phyloP scores from a whole-genome alignment of 768 basidiomycete species.

The Amanita brunnescens region DNA sequence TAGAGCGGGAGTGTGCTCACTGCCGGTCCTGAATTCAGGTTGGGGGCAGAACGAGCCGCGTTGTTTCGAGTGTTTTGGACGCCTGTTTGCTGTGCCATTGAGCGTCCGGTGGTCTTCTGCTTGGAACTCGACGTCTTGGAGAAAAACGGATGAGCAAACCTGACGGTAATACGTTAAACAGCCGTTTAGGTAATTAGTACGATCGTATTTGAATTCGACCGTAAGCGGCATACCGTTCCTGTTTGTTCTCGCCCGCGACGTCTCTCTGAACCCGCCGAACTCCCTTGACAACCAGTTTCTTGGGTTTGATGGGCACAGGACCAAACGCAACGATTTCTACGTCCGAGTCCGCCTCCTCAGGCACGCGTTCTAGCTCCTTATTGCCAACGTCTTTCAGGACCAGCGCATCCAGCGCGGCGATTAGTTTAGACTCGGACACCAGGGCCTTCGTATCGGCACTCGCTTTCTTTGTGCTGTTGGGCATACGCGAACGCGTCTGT shows the following conservation, averaged over 20 bases:
- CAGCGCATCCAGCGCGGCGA: background rate
- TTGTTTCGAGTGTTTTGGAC: no score
- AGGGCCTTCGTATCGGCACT: background rate
- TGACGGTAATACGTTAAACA: background rate
- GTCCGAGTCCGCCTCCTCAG: background rate
- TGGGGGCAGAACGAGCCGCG: no score
- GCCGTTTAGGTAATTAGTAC: background rate
- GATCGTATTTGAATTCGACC: no score
- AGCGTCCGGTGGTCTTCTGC: no score
- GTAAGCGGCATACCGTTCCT: no score
- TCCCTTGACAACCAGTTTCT: background rate
- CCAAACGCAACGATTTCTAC: constrained; percentile 1
- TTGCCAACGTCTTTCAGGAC: background rate
- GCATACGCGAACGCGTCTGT: background rate
- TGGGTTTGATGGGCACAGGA: background rate
- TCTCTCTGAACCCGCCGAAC: no score
- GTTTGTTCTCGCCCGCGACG: no score
- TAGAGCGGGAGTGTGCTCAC: constrained; percentile 12
- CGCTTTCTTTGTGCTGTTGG: background rate
- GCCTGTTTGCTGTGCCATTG: background rate
- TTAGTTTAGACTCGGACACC: background rate
- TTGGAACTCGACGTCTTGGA: no score
- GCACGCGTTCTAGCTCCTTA: background rate
- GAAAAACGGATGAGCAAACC: no score
- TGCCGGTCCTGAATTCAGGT: background rate